Base-by-base conservation (phyloP, 2,329 filamentous ascomycete genomes). In the Arthrobotrys sinensis region DNA sequence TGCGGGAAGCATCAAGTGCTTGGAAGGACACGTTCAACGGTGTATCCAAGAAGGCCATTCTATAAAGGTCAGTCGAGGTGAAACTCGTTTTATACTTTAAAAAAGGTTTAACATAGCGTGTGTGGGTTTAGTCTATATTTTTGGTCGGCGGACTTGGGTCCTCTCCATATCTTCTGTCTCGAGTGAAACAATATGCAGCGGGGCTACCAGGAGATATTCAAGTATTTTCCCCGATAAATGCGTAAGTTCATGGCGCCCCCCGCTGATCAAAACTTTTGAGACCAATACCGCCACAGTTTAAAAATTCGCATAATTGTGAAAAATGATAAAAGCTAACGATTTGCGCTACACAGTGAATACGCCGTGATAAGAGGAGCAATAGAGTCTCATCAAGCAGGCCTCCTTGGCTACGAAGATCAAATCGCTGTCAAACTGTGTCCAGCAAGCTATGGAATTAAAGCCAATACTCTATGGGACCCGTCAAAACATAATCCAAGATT, bases 361-460 rank as follows among this genome's bases (percentile, higher is more conserved):
- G 60, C 60, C 24, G 60, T 48, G 4, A 64, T 64, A 19, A 46
- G 60, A 48, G 60, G 60, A 34, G 38, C 43, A 14, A 64, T 64
- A 21, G 60, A 64, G 32, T 43, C 43, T 6, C 60, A 64, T 14
- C 60, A 64, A 46, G 38, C 43, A 2, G 16, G 24, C 40, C 60
- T 64, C 11, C 36, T 46, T 24, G 43, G 60, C 4, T 28, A 24
- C 10, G 60, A 64, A 16, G 34, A 64, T 32, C 60, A 48, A 43
- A 64, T 64, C 14, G 43, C 60, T 16, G 60, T 64, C 16, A 64
- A 64, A 64, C 12, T 46, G 7, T 64, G 60, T 34, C 60, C 60
- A n/a, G 43, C 60, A 40, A 64, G 60, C 32, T 64, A 64, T 48
- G 60, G 60, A 2, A 40, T 64, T 14, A 64, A 48, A 64, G 36